Evolutionary conservation across 352 stramenopile species (phyloP), one percentile per base, ranked within the genome.

Genomic region (Peronosclerospora sorghi): DNA sequence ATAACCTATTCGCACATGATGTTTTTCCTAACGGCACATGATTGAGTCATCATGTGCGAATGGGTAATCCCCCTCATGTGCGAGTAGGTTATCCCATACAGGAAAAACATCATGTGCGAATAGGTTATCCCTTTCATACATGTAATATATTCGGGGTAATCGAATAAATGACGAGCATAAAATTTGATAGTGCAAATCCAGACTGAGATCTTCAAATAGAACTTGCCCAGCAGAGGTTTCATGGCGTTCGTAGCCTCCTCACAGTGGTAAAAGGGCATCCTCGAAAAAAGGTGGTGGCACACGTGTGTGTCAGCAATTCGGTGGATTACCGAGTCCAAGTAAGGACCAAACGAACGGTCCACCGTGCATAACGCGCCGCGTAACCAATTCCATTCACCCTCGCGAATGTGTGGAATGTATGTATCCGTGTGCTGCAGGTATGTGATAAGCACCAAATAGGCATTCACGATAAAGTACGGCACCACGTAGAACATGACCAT

Each of bases 231-330:
- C 38, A 91, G 74, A 7, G 74, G 87, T 67, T 95, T 94, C 45
- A 99, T 82, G 35, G 86, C 82, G 30, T 89, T 63, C 8, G 95
- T 98, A 8, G 96, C 96, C 48, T 98, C 90, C 42, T 91, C 58
- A 8, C 94, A 95, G 68, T 98, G 92, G 81, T 98, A 99, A 64
- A 97, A 98, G 12, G 96, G 96, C 87, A 98, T 97, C 73, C 98
- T 97, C 59, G 94, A 96, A 66, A 98, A 98, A 39, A 99, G 85
- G 68, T 99, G 96, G 70, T 99, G 96, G 41, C 75, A 86, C 41
- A 99, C 94, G 71, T 99, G 96, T 26, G 95, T 98, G 73, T 95
- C 91, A 26, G 89, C 82, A 63, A 99, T 99, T 69, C 95, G 92
- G 75, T 99, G 96, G 59, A 98, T 83, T 46, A 97, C 92, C 51